These are phyloP conservation scores for Scedosporium aurantiacum DNA, from an alignment of 2,329 filamentous ascomycete species.

Conservation along the genomic window DNA sequence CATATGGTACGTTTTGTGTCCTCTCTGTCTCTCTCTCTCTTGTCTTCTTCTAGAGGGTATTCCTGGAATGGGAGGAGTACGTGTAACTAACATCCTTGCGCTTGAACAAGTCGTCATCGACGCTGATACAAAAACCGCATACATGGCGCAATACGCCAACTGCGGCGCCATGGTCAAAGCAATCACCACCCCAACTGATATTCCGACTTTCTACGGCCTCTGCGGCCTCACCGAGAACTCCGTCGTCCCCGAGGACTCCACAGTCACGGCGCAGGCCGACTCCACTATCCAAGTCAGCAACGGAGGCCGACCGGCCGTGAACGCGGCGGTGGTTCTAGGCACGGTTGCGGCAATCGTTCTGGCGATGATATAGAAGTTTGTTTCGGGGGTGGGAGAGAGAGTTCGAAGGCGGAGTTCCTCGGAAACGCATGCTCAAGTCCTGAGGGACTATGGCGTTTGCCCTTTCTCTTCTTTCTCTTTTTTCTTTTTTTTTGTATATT, in stretches of 20 bases:
- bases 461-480: background rate
- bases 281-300: background rate
- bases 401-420: background rate
- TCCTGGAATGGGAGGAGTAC: no score
- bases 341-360: background rate
- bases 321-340: background rate
- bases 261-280: background rate
- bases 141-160: slow-evolving; percentile 39
- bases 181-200: slow-evolving; percentile 6
- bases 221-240: slow-evolving; percentile 6
- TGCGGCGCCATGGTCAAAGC: slow-evolving; percentile 24
- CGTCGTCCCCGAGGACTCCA: background rate
- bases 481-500: background rate
- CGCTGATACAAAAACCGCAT: slow-evolving; percentile 34
- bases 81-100: no score
- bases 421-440: background rate
- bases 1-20: slow-evolving; percentile 29
- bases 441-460: background rate
- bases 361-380: background rate
- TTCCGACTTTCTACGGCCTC: slow-evolving; percentile 8
- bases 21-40: background rate
- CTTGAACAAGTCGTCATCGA: slow-evolving; percentile 34
- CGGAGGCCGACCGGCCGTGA: background rate
- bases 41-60: no score
- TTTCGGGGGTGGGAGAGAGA: no score